Conservation (phyloP, 768 basidiomycete species). For the Pleurotus cornucopiae region DNA sequence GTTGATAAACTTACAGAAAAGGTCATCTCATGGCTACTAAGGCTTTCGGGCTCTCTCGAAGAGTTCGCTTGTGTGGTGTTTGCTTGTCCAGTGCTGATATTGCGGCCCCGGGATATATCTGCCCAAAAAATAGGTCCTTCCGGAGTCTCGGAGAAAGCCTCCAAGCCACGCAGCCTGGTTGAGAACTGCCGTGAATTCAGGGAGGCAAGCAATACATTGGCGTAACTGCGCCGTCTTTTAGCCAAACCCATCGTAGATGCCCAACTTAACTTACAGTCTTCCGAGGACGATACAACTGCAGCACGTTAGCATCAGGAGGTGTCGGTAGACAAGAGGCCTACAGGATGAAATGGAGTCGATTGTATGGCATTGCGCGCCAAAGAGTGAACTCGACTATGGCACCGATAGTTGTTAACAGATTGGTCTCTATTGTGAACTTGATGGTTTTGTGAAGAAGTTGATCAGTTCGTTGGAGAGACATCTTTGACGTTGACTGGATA, state of each 20-base stretch:
- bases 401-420: conserved; percentile 8
- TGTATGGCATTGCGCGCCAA: conserved; percentile 7
- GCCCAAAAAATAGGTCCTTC: background rate
- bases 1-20: too few species aligned
- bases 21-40: too few species aligned
- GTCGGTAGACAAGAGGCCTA: background rate
- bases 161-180: background rate
- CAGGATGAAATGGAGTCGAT: conserved; percentile 11
- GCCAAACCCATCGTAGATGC: too few species aligned
- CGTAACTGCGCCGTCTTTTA: background rate
- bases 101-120: background rate
- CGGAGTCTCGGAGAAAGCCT: background rate
- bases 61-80: too few species aligned
- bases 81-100: too few species aligned
- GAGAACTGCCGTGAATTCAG: conserved; percentile 2
- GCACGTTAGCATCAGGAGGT: too few species aligned
- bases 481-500: background rate
- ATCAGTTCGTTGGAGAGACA: background rate
- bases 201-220: conserved; percentile 9
- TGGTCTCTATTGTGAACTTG: conserved; percentile 10
- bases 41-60: too few species aligned
- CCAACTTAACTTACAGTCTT: background rate
- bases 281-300: background rate
- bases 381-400: conserved; percentile 10
- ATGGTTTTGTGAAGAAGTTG: background rate